Percentiles rank a stretch among this genome's conserved stretches.
These are phyloP conservation scores for Macadamia integrifolia DNA, from an alignment of 164 flowering plant species.

Conservation along the genomic window DNA sequence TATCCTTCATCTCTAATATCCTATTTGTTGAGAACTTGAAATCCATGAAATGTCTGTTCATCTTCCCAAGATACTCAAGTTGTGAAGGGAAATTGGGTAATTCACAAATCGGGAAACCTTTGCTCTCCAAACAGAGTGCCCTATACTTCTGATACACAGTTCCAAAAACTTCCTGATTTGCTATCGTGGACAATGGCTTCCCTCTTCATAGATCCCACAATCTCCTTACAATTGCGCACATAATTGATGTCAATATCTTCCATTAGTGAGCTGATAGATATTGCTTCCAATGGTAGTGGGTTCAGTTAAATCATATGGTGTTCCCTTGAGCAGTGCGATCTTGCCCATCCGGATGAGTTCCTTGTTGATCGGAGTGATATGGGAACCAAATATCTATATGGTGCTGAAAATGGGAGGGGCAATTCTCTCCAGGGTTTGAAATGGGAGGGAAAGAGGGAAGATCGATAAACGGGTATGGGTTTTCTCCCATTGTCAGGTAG, in stretches of 20 bases:
- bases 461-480: no score
- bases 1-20: no score
- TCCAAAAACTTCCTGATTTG: slow-evolving; percentile 56
- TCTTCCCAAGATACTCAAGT: slow-evolving; percentile 49
- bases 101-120: slow-evolving; percentile 80
- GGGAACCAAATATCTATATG: slow-evolving; percentile 50
- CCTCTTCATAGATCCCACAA: slow-evolving; percentile 32
- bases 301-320: slow-evolving; percentile 64
- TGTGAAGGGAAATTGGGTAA: slow-evolving; percentile 80
- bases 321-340: slow-evolving; percentile 44
- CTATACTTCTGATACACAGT: slow-evolving; percentile 43
- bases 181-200: slow-evolving; percentile 43
- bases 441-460: no score
- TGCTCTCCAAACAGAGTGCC: slow-evolving; percentile 69
- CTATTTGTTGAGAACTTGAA: slow-evolving; percentile 30
- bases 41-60: slow-evolving; percentile 51
- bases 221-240: slow-evolving; percentile 47
- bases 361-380: slow-evolving; percentile 52
- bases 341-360: slow-evolving; percentile 78
- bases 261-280: slow-evolving; percentile 37
- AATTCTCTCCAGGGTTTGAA: no score
- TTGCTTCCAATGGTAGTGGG: slow-evolving; percentile 39
- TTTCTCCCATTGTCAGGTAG: no score
- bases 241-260: slow-evolving; percentile 72
- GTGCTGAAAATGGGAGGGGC: slow-evolving; percentile 16